These are phyloP conservation scores for Penicillium sp. DNA, from an alignment of 2,329 filamentous ascomycete genomes.

Conservation along the genomic window DNA sequence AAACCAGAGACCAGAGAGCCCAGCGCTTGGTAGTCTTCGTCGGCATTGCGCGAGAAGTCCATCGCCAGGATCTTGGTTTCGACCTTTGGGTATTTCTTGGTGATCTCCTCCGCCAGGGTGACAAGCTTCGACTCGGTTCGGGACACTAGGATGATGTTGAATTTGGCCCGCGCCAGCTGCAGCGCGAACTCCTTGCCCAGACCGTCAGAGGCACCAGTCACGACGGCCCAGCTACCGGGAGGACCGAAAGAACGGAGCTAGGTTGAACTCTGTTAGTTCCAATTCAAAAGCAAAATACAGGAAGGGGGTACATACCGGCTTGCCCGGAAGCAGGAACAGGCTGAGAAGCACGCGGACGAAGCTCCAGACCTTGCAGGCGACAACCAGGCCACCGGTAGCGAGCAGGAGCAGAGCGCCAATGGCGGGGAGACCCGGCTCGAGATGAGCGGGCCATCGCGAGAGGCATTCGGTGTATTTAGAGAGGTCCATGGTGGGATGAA, in stretches of 20 bases:
- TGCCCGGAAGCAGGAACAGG: slow-evolving; percentile 63
- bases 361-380: slow-evolving; percentile 57
- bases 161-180: slow-evolving; percentile 86
- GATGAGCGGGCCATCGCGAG: slow-evolving; percentile 34
- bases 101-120: slow-evolving; percentile 71
- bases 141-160: slow-evolving; percentile 92
- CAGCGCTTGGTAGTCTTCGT: slow-evolving; percentile 75
- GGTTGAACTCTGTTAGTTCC: slow-evolving; percentile 14
- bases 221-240: slow-evolving; percentile 87
- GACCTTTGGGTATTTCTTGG: slow-evolving; percentile 63
- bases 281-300: neutral
- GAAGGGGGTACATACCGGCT: slow-evolving; percentile 40
- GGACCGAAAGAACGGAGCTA: slow-evolving; percentile 88
- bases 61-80: slow-evolving; percentile 79
- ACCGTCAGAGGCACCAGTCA: slow-evolving; percentile 94
- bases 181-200: slow-evolving; percentile 94
- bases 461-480: slow-evolving; percentile 32
- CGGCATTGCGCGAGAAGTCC: slow-evolving; percentile 81
- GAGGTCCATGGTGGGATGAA: slow-evolving; percentile 32
- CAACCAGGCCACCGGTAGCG: slow-evolving; percentile 56
- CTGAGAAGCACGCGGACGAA: slow-evolving; percentile 63
- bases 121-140: slow-evolving; percentile 92
- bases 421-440: slow-evolving; percentile 38
- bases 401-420: slow-evolving; percentile 38
- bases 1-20: slow-evolving; percentile 66